Percentiles rank a stretch among this genome's conserved stretches.
Conservation (phyloP, 2,329 filamentous ascomycete species). For the Stachybotrys chlorohalonatus region DNA sequence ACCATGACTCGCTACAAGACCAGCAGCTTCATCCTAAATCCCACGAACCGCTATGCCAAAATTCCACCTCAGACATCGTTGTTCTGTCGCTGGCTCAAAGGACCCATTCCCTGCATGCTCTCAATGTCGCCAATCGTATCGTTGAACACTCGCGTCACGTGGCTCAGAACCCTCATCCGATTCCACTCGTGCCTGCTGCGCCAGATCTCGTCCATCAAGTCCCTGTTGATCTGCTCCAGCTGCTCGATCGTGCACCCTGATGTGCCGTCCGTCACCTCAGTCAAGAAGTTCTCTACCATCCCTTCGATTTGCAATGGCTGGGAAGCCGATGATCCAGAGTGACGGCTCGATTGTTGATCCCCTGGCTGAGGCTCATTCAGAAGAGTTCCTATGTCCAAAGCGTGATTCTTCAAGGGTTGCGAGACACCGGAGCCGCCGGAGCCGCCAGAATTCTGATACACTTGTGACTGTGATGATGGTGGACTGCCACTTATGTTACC, state of each 20-base stretch:
- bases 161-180: constrained; percentile 59
- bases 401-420: constrained; percentile 15
- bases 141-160: constrained; percentile 65
- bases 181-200: constrained; percentile 72
- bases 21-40: neutral
- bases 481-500: constrained; percentile 27
- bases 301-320: constrained; percentile 36
- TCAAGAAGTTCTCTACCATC: constrained; percentile 49
- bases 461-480: constrained; percentile 26
- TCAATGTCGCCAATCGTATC: constrained; percentile 63
- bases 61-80: neutral
- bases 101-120: constrained; percentile 33
- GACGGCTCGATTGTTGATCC: constrained; percentile 17
- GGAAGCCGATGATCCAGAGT: constrained; percentile 28
- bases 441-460: constrained; percentile 17
- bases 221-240: constrained; percentile 84
- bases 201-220: constrained; percentile 89
- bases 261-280: constrained; percentile 55
- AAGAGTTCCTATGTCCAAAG: constrained; percentile 21
- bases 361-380: constrained; percentile 32
- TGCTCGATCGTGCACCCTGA: constrained; percentile 84
- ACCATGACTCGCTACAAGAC: neutral
- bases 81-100: constrained; percentile 29
- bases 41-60: neutral
- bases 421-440: constrained; percentile 13